Conservation (phyloP, 306 rosid species). For the Sophora flavescens region DNA sequence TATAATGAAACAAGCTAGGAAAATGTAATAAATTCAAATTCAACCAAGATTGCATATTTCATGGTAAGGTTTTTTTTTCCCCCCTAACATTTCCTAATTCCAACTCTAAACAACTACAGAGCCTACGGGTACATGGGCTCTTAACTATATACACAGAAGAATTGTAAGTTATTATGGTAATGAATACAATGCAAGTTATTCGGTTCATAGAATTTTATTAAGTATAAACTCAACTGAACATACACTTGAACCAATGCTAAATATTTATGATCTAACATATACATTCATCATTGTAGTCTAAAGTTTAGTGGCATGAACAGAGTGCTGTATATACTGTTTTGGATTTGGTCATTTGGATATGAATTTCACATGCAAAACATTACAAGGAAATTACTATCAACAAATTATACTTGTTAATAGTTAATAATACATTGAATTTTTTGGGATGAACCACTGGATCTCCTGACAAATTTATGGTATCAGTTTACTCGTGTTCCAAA, state of each 20-base stretch:
- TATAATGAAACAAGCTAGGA: constrained; percentile 7
- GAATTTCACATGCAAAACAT: constrained; percentile 25
- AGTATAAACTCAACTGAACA: constrained; percentile 7
- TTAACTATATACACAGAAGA: constrained; percentile 18
- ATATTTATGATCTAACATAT: constrained; percentile 26
- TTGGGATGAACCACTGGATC: constrained; percentile 21
- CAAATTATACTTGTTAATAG: constrained; percentile 18
- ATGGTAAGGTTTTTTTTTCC: constrained; percentile 5
- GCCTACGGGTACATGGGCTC: not conserved
- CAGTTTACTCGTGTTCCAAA: constrained; percentile 18
- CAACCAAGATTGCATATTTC: constrained; percentile 19
- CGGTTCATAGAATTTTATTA: not conserved
- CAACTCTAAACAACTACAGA: constrained; percentile 26
- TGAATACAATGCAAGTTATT: constrained; percentile 21
- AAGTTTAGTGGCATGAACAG: constrained; percentile 9
- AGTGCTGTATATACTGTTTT: constrained; percentile 11
- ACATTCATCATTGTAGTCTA: constrained; percentile 8
- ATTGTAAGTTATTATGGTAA: constrained; percentile 6
- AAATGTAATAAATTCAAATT: constrained; percentile 35
- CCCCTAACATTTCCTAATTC: constrained; percentile 25
- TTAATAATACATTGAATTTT: not conserved
- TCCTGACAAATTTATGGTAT: constrained; percentile 34
- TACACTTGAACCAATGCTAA: constrained; percentile 9
- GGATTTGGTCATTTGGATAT: constrained; percentile 8
- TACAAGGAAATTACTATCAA: constrained; percentile 5